These are phyloP conservation scores for Scenedesmus sp. DNA, from an alignment of 163 green algal species.

Conservation along the genomic window DNA sequence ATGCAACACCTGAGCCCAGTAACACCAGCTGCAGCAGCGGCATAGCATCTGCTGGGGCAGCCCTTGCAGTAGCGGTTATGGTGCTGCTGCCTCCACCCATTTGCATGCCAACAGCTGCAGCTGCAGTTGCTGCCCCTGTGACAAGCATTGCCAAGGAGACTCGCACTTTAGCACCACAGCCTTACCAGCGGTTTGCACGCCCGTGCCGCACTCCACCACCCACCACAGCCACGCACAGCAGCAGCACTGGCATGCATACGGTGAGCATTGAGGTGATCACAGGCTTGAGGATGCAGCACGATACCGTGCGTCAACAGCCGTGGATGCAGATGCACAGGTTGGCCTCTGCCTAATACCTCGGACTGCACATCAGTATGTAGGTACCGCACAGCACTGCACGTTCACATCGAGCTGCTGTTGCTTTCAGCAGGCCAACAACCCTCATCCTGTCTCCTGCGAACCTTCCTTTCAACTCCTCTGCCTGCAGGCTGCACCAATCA, in stretches of 20 bases:
- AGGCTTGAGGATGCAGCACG: background rate
- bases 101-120: background rate
- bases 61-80: constrained; percentile 6
- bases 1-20: background rate
- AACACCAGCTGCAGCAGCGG: background rate
- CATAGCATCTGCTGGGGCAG: background rate
- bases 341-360: background rate
- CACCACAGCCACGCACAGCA: background rate
- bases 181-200: background rate
- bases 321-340: background rate
- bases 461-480: background rate
- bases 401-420: background rate
- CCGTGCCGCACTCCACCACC: background rate
- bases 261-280: background rate
- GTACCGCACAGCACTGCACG: background rate
- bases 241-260: background rate
- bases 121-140: background rate
- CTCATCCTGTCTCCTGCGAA: background rate
- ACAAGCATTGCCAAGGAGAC: background rate
- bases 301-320: background rate
- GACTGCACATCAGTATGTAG: background rate
- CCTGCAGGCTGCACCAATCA: background rate
- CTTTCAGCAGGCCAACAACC: background rate
- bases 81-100: background rate
- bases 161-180: background rate